Evolutionary conservation across 306 rosid genomes (phyloP).

Genomic region (Pyrus pyrifolia): DNA sequence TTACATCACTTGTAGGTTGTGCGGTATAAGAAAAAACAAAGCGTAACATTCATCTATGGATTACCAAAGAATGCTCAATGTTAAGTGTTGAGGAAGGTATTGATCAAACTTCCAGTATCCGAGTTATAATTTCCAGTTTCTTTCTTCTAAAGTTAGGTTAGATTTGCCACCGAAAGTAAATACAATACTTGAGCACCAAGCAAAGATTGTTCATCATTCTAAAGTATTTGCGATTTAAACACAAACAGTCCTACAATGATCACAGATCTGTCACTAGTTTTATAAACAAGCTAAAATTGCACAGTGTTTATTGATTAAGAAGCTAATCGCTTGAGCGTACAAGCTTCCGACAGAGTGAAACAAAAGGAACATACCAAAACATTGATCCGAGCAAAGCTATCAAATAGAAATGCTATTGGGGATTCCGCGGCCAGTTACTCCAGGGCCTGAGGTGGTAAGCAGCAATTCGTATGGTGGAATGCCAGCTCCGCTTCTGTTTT

Average conservation of each 20-base stretch:
- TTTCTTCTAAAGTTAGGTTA: background rate
- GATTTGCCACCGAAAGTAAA: background rate
- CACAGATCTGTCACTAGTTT: background rate
- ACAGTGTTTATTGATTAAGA: background rate
- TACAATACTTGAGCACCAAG: background rate
- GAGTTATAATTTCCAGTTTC: background rate
- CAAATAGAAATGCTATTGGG: conserved; percentile 86
- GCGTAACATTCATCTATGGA: conserved; percentile 29
- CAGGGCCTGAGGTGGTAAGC: conserved; percentile 77
- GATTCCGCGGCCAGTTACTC: conserved; percentile 89
- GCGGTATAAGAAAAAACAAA: conserved; percentile 51
- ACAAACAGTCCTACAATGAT: background rate
- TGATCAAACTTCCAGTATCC: conserved; percentile 29
- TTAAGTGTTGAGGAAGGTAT: conserved; percentile 46
- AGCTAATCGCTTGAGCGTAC: background rate
- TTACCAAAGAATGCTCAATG: conserved; percentile 56
- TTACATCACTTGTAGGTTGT: conserved; percentile 36
- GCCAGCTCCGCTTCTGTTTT: conserved; percentile 84
- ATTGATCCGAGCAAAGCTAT: background rate
- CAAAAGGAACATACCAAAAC: background rate
- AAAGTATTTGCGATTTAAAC: background rate
- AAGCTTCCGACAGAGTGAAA: background rate
- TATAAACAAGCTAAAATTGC: background rate
- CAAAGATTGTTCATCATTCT: background rate
- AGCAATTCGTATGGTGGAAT: conserved; percentile 82